These are phyloP conservation scores for Pistacia atlantica DNA, from an alignment of 345 rosid species.

Conservation along the genomic window DNA sequence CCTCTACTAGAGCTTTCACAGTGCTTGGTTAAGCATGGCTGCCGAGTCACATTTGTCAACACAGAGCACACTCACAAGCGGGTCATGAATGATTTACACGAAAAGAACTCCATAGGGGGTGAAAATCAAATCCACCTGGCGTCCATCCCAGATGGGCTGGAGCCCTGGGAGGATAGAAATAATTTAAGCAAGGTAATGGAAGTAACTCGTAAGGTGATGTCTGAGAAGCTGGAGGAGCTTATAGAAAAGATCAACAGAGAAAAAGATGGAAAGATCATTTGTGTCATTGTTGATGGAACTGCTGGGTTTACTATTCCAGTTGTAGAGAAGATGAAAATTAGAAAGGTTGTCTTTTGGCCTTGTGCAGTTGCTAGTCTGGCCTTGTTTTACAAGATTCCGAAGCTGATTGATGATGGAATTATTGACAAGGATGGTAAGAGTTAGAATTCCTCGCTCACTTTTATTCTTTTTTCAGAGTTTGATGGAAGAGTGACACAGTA, in stretches of 20 bases:
- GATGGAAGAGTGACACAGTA: no score
- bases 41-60: constrained; percentile 27
- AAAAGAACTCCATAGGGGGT: neutral
- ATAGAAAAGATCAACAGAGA: neutral
- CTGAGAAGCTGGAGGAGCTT: constrained; percentile 10
- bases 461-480: neutral
- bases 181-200: neutral
- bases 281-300: constrained; percentile 10
- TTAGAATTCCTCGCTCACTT: neutral
- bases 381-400: neutral
- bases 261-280: constrained; percentile 8
- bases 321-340: constrained; percentile 17
- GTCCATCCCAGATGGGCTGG: constrained; percentile 11
- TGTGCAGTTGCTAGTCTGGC: neutral
- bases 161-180: constrained; percentile 8
- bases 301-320: constrained; percentile 12
- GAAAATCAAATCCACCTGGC: neutral
- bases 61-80: constrained; percentile 5
- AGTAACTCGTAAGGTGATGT: neutral
- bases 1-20: constrained; percentile 22
- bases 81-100: neutral
- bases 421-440: constrained; percentile 12
- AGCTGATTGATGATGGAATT: constrained; percentile 9
- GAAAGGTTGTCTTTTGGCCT: constrained; percentile 13
- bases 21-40: constrained; percentile 12